Percentiles rank a stretch among this genome's conserved stretches.
Conservation (phyloP, 352 stramenopile genomes). For the Halophytophthora batemanensis region DNA sequence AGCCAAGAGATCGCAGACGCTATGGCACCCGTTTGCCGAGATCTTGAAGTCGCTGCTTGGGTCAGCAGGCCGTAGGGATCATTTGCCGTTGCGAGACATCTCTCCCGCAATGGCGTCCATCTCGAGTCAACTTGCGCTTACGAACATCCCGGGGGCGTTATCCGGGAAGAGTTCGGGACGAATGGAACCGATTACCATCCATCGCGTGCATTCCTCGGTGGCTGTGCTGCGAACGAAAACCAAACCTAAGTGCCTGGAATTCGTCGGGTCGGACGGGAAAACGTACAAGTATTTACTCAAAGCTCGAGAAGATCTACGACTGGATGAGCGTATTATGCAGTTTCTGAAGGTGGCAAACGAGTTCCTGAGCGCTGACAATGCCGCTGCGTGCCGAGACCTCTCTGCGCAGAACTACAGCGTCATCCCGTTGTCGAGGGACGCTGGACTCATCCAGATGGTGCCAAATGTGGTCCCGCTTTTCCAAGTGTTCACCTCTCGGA, state of each 20-base stretch:
- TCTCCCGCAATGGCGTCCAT: slow-evolving; percentile 57
- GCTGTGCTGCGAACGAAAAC: slow-evolving; percentile 76
- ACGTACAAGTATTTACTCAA: slow-evolving; percentile 85
- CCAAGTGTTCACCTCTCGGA: slow-evolving; percentile 67
- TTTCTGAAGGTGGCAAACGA: slow-evolving; percentile 74
- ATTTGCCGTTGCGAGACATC: slow-evolving; percentile 64
- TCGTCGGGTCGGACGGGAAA: slow-evolving; percentile 73
- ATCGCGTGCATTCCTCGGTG: slow-evolving; percentile 37
- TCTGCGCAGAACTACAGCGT: slow-evolving; percentile 70
- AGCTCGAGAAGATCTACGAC: slow-evolving; percentile 80
- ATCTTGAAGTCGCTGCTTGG: slow-evolving; percentile 60
- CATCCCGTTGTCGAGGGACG: slow-evolving; percentile 72
- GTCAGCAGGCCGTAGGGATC: slow-evolving; percentile 40
- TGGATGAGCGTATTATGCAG: slow-evolving; percentile 92
- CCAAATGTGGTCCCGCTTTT: slow-evolving; percentile 78
- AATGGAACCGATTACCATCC: slow-evolving; percentile 34
- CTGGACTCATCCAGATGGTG: slow-evolving; percentile 87
- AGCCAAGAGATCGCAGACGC: slow-evolving; percentile 14
- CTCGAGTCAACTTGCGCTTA: slow-evolving; percentile 30
- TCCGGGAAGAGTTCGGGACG: slow-evolving; percentile 13
- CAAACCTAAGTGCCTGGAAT: slow-evolving; percentile 81
- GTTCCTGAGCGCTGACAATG: slow-evolving; percentile 52
- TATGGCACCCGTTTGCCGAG: slow-evolving; percentile 76
- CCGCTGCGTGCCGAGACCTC: slow-evolving; percentile 41
- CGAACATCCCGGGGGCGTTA: slow-evolving; percentile 57